These are phyloP conservation scores for Westerdykella sp. DNA, from an alignment of 2,329 filamentous ascomycete species.

Conservation along the genomic window DNA sequence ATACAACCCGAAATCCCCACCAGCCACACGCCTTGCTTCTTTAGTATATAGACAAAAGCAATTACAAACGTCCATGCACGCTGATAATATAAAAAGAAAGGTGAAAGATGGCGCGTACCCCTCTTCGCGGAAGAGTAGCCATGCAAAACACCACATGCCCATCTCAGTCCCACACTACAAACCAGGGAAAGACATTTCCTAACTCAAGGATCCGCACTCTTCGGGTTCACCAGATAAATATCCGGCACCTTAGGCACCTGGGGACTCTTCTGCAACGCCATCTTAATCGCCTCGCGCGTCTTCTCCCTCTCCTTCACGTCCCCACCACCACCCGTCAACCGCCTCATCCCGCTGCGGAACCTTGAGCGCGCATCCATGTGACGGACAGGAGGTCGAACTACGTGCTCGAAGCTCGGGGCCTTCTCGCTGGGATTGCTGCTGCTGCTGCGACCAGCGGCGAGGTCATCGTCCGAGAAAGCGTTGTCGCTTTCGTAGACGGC, in stretches of 20 bases:
- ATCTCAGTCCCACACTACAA: no score
- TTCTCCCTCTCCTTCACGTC: constrained; percentile 38
- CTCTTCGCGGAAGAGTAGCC: no score
- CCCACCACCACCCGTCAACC: constrained; percentile 53
- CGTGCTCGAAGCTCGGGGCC: constrained; percentile 38
- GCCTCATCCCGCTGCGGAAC: constrained; percentile 52
- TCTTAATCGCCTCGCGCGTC: constrained; percentile 32
- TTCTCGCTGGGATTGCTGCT: constrained; percentile 17
- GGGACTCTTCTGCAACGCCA: constrained; percentile 38
- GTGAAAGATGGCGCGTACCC: no score
- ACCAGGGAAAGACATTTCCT: no score
- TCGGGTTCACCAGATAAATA: constrained; percentile 37
- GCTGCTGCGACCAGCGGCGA: constrained; percentile 43
- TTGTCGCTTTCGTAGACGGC: constrained; percentile 74
- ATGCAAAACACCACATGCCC: no score
- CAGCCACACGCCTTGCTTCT: no score
- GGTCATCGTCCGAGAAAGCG: constrained; percentile 71
- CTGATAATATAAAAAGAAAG: no score
- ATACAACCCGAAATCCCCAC: no score
- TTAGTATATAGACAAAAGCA: no score
- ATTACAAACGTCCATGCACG: no score
- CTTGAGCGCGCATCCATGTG: constrained; percentile 45
- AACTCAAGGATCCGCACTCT: constrained; percentile 29
- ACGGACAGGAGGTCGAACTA: constrained; percentile 49
- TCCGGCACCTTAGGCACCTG: constrained; percentile 46